Percentiles rank a stretch among this genome's conserved stretches.
phyloP scores from a whole-genome alignment of 441 rosid genomes.

The Corymbia calophylla region DNA sequence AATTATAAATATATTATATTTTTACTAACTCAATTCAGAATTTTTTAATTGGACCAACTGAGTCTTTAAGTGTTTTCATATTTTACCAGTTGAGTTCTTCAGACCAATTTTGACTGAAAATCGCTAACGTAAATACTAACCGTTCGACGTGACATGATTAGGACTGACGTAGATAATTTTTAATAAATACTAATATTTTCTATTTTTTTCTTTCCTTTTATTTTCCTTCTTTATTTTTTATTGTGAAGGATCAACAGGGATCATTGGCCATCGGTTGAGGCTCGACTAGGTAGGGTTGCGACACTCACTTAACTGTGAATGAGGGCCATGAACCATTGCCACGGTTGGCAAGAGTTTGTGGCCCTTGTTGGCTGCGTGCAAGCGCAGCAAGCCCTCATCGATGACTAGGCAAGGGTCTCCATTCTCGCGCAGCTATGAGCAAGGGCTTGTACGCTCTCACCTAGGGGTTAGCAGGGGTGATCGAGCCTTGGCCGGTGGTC shows the following conservation, averaged over 20 bases:
- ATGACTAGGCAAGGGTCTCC: background rate
- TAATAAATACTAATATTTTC: no score
- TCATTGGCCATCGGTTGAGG: accelerated
- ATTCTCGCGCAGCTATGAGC: no score
- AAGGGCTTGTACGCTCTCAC: no score
- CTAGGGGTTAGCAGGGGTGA: accelerated
- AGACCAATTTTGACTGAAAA: background rate
- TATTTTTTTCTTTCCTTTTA: no score
- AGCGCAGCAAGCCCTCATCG: background rate
- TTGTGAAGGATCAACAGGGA: background rate
- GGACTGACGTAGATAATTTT: no score
- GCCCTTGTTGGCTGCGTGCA: accelerated
- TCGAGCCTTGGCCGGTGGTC: accelerated
- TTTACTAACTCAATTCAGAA: no score
- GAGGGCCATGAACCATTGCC: no score
- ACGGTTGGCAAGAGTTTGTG: background rate
- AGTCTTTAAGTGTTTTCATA: background rate
- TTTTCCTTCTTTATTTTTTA: no score
- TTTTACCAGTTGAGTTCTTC: background rate
- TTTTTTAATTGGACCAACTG: no score
- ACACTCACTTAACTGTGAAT: no score
- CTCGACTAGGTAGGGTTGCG: background rate
- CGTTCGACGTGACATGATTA: accelerated
- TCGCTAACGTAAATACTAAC: accelerated
- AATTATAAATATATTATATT: no score